Evolutionary conservation across 805 yeast species (phyloP), one percentile per base, ranked within the genome.

Genomic region (Hanseniaspora mollemarum): DNA sequence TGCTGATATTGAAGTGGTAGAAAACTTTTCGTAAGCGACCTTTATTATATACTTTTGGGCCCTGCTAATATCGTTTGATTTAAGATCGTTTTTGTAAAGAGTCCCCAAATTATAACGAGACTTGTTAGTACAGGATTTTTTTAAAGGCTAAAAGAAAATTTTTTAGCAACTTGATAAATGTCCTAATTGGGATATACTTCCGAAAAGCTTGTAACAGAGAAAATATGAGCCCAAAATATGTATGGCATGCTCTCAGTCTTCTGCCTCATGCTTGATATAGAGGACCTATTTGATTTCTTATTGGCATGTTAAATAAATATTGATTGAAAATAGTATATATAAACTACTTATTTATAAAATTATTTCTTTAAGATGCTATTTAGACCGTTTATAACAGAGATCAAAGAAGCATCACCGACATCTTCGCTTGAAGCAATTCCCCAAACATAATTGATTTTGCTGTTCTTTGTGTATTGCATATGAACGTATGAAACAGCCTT

Each of bases 371-470:
- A 56, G 6, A 64, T 56, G 49, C 57, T 63, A 60, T 83, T 83
- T 46, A 83, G 70, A 52, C 82, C 73, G 18, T 88, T 78, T 39
- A 81, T 61, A 55, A 83, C 72, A 15, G 90, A 77, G 58, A 75
- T 73, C 59, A 85, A 76, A 5, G 94, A 80, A 43, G 96, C 92
- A 61, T 81, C 82, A 24, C 94, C 81, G 50, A 85, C 92, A 67
- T 88, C 95, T 67, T 81, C 90, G 63, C 86, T 81, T 55, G 87
- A 78, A 61, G 95, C 96, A 53, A 88, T 88, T 68, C 96, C 96
- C 95, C 96, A 88, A 43, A 66, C 58, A 60, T 68, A 60, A 55
- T 71, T 71, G 43, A 68, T 65, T 49, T 68, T 69, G 41, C 65
- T 66, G 21, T 68, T 70, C 39, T 71, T 68, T 32, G 71, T 60